These are phyloP conservation scores for Lathyrus sativus DNA, from an alignment of 306 rosid genomes.

Conservation along the genomic window DNA sequence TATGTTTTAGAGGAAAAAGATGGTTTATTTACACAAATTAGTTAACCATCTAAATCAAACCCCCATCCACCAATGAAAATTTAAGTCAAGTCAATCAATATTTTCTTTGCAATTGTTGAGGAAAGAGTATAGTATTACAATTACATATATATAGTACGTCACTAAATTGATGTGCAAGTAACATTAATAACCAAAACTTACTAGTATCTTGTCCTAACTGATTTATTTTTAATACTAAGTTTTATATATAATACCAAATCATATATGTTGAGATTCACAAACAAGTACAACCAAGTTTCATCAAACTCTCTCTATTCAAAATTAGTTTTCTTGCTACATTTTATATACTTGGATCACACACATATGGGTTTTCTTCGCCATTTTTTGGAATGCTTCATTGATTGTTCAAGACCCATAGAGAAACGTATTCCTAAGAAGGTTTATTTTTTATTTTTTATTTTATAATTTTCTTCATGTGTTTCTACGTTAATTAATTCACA, in stretches of 20 bases:
- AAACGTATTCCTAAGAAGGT: slow-evolving; percentile 46
- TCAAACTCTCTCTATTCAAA: neutral
- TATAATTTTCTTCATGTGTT: neutral
- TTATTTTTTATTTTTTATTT: neutral
- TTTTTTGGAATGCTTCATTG: slow-evolving; percentile 29
- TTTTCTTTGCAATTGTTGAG: neutral
- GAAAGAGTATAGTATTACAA: neutral
- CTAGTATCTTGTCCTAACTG: neutral
- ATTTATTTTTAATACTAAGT: neutral
- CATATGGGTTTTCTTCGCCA: slow-evolving; percentile 42
- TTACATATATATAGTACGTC: neutral
- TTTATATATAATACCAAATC: slow-evolving; percentile 12
- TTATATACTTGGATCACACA: neutral
- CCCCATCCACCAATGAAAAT: neutral
- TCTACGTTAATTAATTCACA: neutral
- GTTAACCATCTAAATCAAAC: neutral
- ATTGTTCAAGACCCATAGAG: slow-evolving; percentile 3
- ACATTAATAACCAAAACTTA: slow-evolving; percentile 14
- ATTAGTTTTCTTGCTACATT: slow-evolving; percentile 10
- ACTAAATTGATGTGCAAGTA: slow-evolving; percentile 19
- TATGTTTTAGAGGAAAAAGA: neutral
- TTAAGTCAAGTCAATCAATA: slow-evolving; percentile 34
- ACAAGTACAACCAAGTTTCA: neutral
- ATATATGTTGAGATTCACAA: neutral
- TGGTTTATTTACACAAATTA: neutral